These are phyloP conservation scores for Cenchrus americanus DNA, from an alignment of 176 grass and related monocot species.

Conservation along the genomic window DNA sequence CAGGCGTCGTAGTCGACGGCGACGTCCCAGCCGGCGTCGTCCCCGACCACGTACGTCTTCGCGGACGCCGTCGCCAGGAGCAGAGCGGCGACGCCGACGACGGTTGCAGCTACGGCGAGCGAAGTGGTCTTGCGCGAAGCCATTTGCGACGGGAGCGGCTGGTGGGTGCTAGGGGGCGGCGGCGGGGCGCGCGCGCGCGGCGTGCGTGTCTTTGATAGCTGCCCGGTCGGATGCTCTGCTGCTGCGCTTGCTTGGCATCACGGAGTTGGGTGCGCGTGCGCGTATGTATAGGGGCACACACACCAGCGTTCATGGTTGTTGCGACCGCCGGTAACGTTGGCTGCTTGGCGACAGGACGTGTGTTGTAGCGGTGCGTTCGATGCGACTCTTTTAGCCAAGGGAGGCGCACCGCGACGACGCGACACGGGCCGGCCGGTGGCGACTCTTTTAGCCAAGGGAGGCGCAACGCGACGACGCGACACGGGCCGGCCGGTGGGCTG, in stretches of 20 bases:
- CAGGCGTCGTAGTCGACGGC: conserved; percentile 36
- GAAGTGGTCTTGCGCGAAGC: background rate
- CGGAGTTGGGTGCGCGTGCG: background rate
- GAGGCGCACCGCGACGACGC: background rate
- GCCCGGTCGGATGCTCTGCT: too few relatives aligned
- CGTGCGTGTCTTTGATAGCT: too few relatives aligned
- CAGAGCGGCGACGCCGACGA: background rate
- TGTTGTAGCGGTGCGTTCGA: background rate
- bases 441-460: too few relatives aligned
- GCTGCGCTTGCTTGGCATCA: background rate
- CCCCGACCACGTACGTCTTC: conserved; percentile 9
- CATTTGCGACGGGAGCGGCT: background rate
- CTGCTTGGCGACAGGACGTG: background rate
- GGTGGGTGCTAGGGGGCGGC: too few relatives aligned
- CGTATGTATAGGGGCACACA: background rate
- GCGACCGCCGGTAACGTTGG: background rate
- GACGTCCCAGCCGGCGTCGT: conserved; percentile 38
- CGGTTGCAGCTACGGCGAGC: background rate
- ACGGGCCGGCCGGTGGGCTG: background rate
- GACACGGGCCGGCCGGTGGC: background rate
- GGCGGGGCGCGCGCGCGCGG: too few relatives aligned
- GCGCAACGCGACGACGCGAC: background rate
- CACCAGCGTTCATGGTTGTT: too few relatives aligned
- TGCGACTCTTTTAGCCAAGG: background rate
- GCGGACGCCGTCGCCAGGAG: conserved; percentile 29